Conservation (phyloP, 2,329 filamentous ascomycete species). For the Ophiostoma angusticollis region DNA sequence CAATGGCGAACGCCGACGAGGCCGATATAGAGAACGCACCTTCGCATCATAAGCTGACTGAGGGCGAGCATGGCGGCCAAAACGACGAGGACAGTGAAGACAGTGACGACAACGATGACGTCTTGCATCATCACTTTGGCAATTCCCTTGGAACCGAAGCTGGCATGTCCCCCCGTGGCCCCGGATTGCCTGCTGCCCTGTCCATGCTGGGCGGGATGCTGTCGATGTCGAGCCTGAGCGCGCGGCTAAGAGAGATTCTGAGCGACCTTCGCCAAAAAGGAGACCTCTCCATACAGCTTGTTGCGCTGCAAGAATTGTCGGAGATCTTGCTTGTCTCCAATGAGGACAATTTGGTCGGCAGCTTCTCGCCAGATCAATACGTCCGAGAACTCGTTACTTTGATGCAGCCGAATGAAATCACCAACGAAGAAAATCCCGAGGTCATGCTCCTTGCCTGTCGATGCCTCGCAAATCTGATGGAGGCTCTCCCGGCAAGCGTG, state of each 20-base stretch:
- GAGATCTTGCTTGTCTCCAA: conserved; percentile 90
- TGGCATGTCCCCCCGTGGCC: conserved; percentile 49
- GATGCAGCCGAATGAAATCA: conserved; percentile 81
- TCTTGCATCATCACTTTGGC: conserved; percentile 19
- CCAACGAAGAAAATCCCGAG: conserved; percentile 79
- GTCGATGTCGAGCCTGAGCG: conserved; percentile 76
- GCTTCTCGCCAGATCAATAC: conserved; percentile 88
- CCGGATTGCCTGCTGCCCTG: conserved; percentile 65
- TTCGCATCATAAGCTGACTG: neutral
- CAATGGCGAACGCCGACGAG: conserved; percentile 59
- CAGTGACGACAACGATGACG: conserved; percentile 35
- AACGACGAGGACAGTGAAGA: conserved; percentile 38
- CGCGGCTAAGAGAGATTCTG: conserved; percentile 66
- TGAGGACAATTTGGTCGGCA: conserved; percentile 88
- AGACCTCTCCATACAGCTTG: conserved; percentile 75
- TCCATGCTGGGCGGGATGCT: conserved; percentile 86
- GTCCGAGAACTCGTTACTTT: conserved; percentile 85
- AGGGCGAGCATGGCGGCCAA: conserved; percentile 21
- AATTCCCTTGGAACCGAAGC: conserved; percentile 51
- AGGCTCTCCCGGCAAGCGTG: conserved; percentile 82
- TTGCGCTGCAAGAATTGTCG: conserved; percentile 84
- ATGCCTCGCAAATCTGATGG: conserved; percentile 94
- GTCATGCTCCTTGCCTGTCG: conserved; percentile 95
- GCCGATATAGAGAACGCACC: conserved; percentile 22
- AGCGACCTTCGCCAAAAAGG: conserved; percentile 68